These are phyloP conservation scores for Westerdykella aurantiaca DNA, from an alignment of 2,329 filamentous ascomycete species.

Conservation along the genomic window DNA sequence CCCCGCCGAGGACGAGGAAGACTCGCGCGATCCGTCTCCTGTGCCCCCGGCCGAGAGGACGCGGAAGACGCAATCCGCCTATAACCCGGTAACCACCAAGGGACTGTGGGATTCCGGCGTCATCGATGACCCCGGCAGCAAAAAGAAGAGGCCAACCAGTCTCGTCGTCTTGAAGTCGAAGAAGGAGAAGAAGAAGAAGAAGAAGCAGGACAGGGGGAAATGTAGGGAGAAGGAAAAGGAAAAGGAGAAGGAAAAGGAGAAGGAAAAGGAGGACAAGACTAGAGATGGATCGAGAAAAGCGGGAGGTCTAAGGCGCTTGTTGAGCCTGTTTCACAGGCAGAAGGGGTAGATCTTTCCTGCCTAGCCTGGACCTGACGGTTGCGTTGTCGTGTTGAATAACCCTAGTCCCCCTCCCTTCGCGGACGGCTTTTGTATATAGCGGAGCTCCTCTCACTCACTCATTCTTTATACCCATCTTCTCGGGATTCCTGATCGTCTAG, in stretches of 20 bases:
- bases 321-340: neutral
- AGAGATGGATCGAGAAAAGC: too few relatives aligned
- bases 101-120: conserved; percentile 35
- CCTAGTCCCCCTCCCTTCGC: too few relatives aligned
- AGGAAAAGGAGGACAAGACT: neutral
- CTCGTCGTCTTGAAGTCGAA: conserved; percentile 31
- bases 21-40: conserved; percentile 8
- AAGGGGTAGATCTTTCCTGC: neutral
- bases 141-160: conserved; percentile 30
- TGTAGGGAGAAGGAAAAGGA: conserved; percentile 21
- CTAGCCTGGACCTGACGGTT: too few relatives aligned
- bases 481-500: too few relatives aligned
- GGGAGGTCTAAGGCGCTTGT: neutral
- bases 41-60: conserved; percentile 10
- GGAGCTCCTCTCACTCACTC: too few relatives aligned
- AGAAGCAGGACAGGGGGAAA: conserved; percentile 23
- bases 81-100: conserved; percentile 29
- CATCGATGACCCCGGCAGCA: conserved; percentile 15
- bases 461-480: too few relatives aligned
- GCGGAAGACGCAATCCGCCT: conserved; percentile 26
- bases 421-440: too few relatives aligned
- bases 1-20: conserved; percentile 3
- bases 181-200: conserved; percentile 26
- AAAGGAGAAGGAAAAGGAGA: neutral
- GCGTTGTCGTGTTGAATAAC: too few relatives aligned